Conservation (phyloP, 2,329 filamentous ascomycete species). For the Pestalotiopsis sp. region DNA sequence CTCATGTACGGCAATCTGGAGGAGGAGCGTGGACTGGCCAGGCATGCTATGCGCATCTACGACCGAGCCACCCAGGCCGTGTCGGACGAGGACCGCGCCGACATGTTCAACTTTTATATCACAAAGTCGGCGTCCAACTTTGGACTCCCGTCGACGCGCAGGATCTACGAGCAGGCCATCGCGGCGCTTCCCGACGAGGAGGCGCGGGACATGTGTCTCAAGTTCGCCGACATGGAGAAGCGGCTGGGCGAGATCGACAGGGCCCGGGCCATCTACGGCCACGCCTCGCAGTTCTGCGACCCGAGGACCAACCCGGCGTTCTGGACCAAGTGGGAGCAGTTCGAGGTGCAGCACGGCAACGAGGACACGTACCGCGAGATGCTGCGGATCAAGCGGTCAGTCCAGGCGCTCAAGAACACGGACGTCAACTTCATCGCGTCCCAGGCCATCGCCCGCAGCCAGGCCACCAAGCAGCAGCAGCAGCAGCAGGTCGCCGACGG, state of each 20-base stretch:
- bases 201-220: slow-evolving; percentile 97
- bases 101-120: slow-evolving; percentile 99
- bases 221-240: slow-evolving; percentile 97
- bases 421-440: slow-evolving; percentile 98
- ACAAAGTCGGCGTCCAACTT: slow-evolving; percentile 99
- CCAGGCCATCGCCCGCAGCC: slow-evolving; percentile 83
- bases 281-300: slow-evolving; percentile 96
- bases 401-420: slow-evolving; percentile 97
- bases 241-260: slow-evolving; percentile 91
- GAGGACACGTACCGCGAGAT: slow-evolving; percentile 99
- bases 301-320: slow-evolving; percentile 87
- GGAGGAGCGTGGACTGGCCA: slow-evolving; percentile 89
- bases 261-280: slow-evolving; percentile 91
- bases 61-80: slow-evolving; percentile 95
- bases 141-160: slow-evolving; percentile 88
- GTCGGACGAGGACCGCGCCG: slow-evolving; percentile 88
- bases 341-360: slow-evolving; percentile 97
- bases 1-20: slow-evolving; percentile 98
- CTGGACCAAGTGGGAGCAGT: slow-evolving; percentile 96
- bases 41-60: slow-evolving; percentile 98
- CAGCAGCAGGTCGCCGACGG: slow-evolving; percentile 30
- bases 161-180: slow-evolving; percentile 96
- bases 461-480: slow-evolving; percentile 51
- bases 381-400: slow-evolving; percentile 94
- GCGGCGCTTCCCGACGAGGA: slow-evolving; percentile 90